Evolutionary conservation across 2,329 filamentous ascomycete genomes (phyloP).

Genomic region (Grosmannia clavigera): DNA sequence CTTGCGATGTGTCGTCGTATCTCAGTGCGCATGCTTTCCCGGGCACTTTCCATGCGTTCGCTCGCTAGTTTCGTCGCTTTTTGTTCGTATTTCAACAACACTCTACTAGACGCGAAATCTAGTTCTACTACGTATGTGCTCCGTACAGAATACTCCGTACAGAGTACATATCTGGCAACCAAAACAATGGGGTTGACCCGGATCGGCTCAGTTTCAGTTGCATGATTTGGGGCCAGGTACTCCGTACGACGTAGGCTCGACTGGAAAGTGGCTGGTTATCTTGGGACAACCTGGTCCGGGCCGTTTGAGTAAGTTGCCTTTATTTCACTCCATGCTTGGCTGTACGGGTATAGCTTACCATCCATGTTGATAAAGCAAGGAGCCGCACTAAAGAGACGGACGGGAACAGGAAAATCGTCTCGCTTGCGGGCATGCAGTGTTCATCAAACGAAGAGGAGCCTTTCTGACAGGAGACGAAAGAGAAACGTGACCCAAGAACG

Average conservation of each 20-base stretch:
- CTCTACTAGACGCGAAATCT: background rate
- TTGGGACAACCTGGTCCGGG: background rate
- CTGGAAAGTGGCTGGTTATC: background rate
- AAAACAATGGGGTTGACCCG: background rate
- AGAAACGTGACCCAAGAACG: background rate
- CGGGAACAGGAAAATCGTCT: background rate
- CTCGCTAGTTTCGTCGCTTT: background rate
- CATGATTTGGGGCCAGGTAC: background rate
- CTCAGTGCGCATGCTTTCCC: background rate
- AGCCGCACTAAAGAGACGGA: background rate
- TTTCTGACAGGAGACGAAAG: background rate
- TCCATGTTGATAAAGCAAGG: background rate
- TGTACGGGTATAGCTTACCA: background rate
- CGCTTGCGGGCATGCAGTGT: background rate
- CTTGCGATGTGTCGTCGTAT: background rate
- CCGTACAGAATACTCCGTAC: background rate
- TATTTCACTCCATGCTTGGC: background rate
- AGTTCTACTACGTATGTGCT: background rate
- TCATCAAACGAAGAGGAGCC: background rate
- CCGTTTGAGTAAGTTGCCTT: background rate
- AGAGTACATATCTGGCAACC: background rate
- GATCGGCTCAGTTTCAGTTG: slow-evolving; percentile 5
- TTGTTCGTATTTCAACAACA: slow-evolving; percentile 8
- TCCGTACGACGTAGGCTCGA: background rate
- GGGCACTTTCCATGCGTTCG: background rate